Evolutionary conservation across 139 green algal species (phyloP).

Genomic region (Eudorina sp.): DNA sequence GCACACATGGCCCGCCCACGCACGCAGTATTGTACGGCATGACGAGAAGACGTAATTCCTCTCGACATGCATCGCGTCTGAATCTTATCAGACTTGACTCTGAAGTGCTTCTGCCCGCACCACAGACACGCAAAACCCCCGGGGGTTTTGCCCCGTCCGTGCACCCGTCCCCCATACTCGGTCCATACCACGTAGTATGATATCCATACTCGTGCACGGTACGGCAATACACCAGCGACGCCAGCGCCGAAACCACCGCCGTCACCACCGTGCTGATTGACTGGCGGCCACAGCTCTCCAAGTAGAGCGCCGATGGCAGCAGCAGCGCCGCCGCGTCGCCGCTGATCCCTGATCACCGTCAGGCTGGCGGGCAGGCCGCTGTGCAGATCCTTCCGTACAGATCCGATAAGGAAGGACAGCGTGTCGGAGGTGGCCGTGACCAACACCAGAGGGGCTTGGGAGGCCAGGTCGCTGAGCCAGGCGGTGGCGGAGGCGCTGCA

Average conservation of each 20-base stretch:
- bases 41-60: too few relatives aligned
- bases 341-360: neutral
- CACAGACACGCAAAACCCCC: too few relatives aligned
- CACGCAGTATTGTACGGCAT: too few relatives aligned
- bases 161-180: too few relatives aligned
- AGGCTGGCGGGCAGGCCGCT: neutral
- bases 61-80: too few relatives aligned
- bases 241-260: constrained; percentile 31
- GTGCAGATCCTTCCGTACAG: neutral
- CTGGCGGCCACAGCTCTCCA: neutral
- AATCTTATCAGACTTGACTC: too few relatives aligned
- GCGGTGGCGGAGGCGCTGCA: neutral
- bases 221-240: neutral
- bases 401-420: constrained; percentile 8
- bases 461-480: neutral
- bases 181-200: too few relatives aligned
- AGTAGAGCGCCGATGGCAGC: neutral
- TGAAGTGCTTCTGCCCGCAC: too few relatives aligned
- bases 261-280: neutral
- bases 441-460: neutral
- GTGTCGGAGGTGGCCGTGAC: neutral
- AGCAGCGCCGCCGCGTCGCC: constrained; percentile 4
- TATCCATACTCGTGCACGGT: neutral
- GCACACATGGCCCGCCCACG: too few relatives aligned
- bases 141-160: too few relatives aligned